These are phyloP conservation scores for Striga asiatica DNA, from an alignment of 257 asterid genomes.

Conservation along the genomic window DNA sequence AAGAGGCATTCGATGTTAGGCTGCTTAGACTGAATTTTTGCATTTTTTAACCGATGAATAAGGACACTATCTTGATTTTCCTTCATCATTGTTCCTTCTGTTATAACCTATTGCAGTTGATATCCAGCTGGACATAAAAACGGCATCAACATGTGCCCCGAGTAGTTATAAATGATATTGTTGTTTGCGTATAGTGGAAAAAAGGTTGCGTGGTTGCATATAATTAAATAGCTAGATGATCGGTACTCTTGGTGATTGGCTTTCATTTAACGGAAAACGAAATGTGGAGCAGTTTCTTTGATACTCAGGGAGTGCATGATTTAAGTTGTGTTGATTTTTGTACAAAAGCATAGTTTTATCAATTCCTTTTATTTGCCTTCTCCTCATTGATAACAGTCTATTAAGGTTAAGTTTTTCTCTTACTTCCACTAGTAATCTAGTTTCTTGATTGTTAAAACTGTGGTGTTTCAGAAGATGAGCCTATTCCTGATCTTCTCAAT, in stretches of 20 bases:
- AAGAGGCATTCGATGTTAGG: neutral
- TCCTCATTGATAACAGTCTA: neutral
- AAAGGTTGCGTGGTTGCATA: neutral
- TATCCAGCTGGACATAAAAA: neutral
- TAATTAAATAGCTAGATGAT: neutral
- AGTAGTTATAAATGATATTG: neutral
- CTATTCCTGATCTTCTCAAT: slow-evolving; percentile 39
- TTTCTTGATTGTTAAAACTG: neutral
- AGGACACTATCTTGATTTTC: too few species aligned
- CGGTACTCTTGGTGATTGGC: neutral
- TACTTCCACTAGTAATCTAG: neutral
- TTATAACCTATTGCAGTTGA: neutral
- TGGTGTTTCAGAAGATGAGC: slow-evolving; percentile 60
- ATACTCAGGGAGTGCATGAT: neutral
- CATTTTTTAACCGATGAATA: neutral
- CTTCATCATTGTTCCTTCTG: neutral
- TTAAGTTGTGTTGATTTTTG: neutral
- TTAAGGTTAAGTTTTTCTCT: neutral
- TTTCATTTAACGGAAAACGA: neutral
- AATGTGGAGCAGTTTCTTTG: neutral
- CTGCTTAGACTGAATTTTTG: neutral
- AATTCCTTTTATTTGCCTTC: neutral
- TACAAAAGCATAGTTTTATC: neutral
- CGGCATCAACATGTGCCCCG: neutral
- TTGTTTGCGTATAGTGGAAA: neutral